Evolutionary conservation across 2,329 filamentous ascomycete genomes (phyloP).

Genomic region (Calonectria hawksworthii): DNA sequence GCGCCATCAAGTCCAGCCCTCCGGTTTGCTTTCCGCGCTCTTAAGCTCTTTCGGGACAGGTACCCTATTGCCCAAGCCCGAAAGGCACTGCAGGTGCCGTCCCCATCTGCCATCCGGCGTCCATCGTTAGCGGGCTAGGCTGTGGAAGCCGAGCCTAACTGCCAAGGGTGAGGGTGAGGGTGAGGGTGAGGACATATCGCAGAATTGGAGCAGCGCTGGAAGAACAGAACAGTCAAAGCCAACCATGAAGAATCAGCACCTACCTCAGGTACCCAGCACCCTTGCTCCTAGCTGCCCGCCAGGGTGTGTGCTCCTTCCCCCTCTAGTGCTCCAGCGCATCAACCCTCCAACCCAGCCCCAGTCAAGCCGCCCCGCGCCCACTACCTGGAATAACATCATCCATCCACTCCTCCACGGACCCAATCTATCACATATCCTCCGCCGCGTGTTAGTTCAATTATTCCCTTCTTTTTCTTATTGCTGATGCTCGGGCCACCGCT

Average conservation of each 20-base stretch:
- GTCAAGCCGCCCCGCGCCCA: conserved; percentile 41
- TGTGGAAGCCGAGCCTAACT: not conserved
- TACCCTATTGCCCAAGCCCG: conserved; percentile 14
- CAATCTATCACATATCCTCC: conserved; percentile 17
- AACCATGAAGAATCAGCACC: conserved; percentile 10
- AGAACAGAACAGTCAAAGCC: not conserved
- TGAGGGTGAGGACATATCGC: conserved; percentile 6
- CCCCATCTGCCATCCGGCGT: conserved; percentile 27
- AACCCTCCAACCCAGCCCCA: conserved; percentile 27
- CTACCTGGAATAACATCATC: conserved; percentile 46
- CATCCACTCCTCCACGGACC: conserved; percentile 33
- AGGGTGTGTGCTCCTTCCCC: conserved; percentile 36
- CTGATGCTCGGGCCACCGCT: conserved; percentile 29
- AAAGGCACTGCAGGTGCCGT: conserved; percentile 11
- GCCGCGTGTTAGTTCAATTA: conserved; percentile 5
- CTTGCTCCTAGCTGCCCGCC: conserved; percentile 8
- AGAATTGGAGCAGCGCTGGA: conserved; percentile 7
- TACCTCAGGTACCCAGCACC: not conserved
- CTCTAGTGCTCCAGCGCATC: conserved; percentile 24
- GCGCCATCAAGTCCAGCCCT: conserved; percentile 30
- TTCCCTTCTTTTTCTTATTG: conserved; percentile 33
- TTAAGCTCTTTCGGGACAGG: conserved; percentile 41
- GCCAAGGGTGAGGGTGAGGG: not conserved
- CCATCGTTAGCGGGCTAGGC: conserved; percentile 20
- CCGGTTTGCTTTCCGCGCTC: conserved; percentile 36